Evolutionary conservation across 2,329 filamentous ascomycete species (phyloP).

Genomic region (Apiospora marii): DNA sequence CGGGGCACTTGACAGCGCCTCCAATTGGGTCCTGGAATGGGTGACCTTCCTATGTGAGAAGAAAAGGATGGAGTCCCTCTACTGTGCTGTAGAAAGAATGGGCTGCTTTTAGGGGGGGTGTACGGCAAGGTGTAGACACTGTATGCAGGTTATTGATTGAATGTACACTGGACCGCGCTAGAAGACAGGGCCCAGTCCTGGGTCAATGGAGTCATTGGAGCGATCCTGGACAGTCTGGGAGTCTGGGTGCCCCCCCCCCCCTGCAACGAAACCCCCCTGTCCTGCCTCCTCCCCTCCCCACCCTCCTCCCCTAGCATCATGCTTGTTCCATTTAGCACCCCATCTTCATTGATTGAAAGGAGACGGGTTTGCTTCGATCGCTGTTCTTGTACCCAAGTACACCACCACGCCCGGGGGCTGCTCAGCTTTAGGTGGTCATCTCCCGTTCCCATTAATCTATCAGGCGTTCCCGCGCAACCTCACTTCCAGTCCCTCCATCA

Average conservation of each 20-base stretch:
- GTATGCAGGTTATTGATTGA: slow-evolving; percentile 19
- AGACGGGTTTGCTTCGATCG: slow-evolving; percentile 8
- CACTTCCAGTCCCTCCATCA: slow-evolving; percentile 10
- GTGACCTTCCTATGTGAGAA: slow-evolving; percentile 13
- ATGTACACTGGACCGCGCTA: background rate
- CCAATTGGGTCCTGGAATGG: slow-evolving; percentile 11
- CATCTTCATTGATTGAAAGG: slow-evolving; percentile 5
- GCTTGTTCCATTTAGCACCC: background rate
- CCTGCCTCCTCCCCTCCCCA: background rate
- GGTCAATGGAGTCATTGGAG: slow-evolving; percentile 20
- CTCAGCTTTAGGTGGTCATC: slow-evolving; percentile 19
- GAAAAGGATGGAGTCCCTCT: background rate
- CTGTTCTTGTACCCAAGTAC: slow-evolving; percentile 10
- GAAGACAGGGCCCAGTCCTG: slow-evolving; percentile 9
- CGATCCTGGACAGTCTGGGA: slow-evolving; percentile 10
- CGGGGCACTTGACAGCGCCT: slow-evolving; percentile 5
- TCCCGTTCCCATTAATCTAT: slow-evolving; percentile 20
- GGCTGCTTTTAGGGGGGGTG: background rate
- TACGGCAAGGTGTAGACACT: background rate
- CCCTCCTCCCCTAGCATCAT: background rate
- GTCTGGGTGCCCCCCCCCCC: background rate
- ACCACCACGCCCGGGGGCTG: slow-evolving; percentile 7
- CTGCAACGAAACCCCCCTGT: slow-evolving; percentile 8
- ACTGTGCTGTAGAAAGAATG: background rate
- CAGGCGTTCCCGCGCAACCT: slow-evolving; percentile 20